A percentile compares a stretch with the other conserved stretches of the same genome.
phyloP scores from a whole-genome alignment of 2,329 filamentous ascomycete species.

The Beauveria rudraprayagi region DNA sequence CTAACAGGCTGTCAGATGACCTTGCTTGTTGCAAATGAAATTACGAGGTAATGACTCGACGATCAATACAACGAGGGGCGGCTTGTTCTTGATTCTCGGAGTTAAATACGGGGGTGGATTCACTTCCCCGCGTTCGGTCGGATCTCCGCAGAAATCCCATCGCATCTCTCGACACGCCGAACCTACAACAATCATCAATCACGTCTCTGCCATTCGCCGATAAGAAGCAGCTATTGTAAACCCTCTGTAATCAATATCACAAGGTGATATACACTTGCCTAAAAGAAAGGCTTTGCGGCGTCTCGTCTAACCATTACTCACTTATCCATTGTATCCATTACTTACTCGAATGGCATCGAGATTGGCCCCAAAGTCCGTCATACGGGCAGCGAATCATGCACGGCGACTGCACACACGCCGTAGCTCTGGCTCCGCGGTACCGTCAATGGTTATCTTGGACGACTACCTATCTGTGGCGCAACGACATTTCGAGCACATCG shows the following conservation, averaged over 20 bases:
- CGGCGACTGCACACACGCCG: background rate
- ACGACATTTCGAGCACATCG: slow-evolving; percentile 44
- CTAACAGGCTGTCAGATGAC: background rate
- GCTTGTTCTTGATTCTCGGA: background rate
- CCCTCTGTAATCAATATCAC: background rate
- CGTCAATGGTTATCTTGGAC: slow-evolving; percentile 53
- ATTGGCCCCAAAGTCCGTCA: background rate
- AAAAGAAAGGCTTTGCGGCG: too few relatives aligned
- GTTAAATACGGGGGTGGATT: background rate
- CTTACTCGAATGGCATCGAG: background rate
- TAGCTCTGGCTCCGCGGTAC: background rate
- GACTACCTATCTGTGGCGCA: slow-evolving; percentile 58
- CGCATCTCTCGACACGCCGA: background rate
- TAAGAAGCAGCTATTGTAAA: slow-evolving; percentile 2
- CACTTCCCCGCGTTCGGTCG: background rate
- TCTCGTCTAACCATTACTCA: background rate
- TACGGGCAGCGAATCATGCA: background rate
- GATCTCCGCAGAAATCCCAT: background rate
- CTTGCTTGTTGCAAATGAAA: background rate
- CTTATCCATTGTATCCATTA: background rate
- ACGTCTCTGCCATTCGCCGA: background rate
- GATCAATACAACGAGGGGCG: background rate
- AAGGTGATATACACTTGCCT: background rate
- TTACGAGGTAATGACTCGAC: background rate
- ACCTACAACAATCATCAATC: background rate